Conservation (phyloP, 352 stramenopile genomes). For the Globisporangium paroecandrum region DNA sequence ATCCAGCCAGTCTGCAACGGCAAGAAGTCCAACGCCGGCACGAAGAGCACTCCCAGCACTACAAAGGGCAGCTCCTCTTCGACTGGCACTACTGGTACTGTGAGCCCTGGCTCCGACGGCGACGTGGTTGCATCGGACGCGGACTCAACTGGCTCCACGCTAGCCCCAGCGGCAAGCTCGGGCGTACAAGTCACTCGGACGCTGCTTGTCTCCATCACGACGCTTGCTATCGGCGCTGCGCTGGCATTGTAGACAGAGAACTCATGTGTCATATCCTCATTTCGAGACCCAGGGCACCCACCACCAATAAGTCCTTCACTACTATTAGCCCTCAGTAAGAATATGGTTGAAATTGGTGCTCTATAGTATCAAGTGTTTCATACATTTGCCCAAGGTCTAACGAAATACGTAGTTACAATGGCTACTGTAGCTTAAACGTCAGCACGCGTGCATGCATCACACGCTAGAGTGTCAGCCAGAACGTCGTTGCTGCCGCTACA, state of each 20-base stretch:
- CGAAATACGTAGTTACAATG: neutral
- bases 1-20: slow-evolving; percentile 57
- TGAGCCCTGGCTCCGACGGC: neutral
- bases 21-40: slow-evolving; percentile 51
- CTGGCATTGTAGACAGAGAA: neutral
- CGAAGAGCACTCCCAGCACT: slow-evolving; percentile 20
- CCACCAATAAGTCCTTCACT: neutral
- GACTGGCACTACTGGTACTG: neutral
- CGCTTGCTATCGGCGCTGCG: neutral
- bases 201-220: neutral
- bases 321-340: neutral
- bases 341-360: neutral
- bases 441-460: too few relatives aligned
- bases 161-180: neutral
- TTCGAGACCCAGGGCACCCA: too few relatives aligned
- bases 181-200: neutral
- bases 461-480: neutral
- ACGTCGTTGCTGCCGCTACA: neutral
- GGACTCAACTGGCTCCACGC: neutral
- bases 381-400: neutral
- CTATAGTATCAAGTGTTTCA: neutral
- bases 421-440: too few relatives aligned
- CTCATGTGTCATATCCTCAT: neutral
- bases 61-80: neutral
- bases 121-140: neutral